Evolutionary conservation across 441 rosid genomes (phyloP).

Genomic region (Lagerstroemia fauriei): DNA sequence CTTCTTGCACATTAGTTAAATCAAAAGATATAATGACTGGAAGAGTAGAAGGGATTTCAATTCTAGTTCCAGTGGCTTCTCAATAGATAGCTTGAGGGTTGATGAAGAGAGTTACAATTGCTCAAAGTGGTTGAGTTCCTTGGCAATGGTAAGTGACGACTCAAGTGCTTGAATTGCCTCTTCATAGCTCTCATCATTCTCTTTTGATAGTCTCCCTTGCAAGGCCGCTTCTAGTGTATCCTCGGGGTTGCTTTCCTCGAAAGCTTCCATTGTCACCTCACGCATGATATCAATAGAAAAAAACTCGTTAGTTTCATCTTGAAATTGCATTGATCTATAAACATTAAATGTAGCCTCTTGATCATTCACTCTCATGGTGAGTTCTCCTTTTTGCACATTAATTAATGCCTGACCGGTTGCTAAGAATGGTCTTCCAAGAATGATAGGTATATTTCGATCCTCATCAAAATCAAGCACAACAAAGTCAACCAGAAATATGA

Average conservation of each 20-base stretch:
- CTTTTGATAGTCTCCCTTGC: not conserved
- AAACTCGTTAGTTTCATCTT: not conserved
- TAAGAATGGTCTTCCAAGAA: not conserved
- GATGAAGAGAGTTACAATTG: not conserved
- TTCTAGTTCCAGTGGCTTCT: not conserved
- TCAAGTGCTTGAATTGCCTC: not conserved
- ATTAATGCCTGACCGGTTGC: not conserved
- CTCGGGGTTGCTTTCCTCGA: not conserved
- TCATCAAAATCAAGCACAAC: not conserved
- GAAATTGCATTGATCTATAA: not conserved
- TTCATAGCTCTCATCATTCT: not conserved
- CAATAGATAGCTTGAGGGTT: not conserved
- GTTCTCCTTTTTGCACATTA: conserved; percentile 5
- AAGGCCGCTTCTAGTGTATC: not conserved
- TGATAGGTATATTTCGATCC: not conserved
- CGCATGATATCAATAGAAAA: not conserved
- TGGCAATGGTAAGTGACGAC: not conserved
- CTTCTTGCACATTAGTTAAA: not conserved
- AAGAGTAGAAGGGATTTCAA: not conserved
- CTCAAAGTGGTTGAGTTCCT: not conserved
- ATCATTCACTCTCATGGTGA: conserved; percentile 1
- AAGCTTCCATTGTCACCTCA: not conserved
- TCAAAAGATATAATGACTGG: not conserved
- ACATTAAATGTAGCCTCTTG: conserved; percentile 2
- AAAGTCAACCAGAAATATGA: too few relatives aligned